Conservation (phyloP, 306 rosid genomes). For the Albizia julibrissin region DNA sequence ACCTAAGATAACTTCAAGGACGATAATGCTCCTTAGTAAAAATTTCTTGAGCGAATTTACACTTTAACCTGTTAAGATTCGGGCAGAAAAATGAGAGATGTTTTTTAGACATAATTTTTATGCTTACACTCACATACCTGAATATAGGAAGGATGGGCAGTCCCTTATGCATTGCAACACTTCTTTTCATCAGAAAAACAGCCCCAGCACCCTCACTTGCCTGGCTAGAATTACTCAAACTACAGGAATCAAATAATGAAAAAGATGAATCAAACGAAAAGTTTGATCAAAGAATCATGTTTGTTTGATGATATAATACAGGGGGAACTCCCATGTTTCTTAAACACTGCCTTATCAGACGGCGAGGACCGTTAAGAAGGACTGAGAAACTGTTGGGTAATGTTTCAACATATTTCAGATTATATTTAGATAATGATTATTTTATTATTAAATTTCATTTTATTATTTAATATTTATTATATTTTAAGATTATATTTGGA, state of each 20-base stretch:
- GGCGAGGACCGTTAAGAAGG: too few species aligned
- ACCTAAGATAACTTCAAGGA: too few species aligned
- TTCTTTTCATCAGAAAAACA: conserved; percentile 92
- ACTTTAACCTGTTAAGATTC: too few species aligned
- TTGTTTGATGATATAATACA: conserved; percentile 48
- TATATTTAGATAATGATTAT: too few species aligned
- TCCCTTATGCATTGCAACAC: conserved; percentile 75
- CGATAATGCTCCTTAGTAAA: too few species aligned
- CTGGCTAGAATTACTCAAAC: conserved; percentile 91
- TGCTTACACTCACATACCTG: conserved; percentile 53
- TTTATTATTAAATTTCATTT: too few species aligned
- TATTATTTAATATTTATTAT: too few species aligned
- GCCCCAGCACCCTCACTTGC: conserved; percentile 94
- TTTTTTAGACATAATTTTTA: neutral
- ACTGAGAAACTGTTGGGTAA: too few species aligned
- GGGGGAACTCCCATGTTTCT: conserved; percentile 88
- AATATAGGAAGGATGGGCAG: conserved; percentile 86
- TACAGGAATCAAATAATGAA: conserved; percentile 29
- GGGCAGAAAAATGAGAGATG: too few species aligned
- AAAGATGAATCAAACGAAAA: neutral
- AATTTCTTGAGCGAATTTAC: too few species aligned
- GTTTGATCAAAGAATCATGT: conserved; percentile 9
- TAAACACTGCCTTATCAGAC: conserved; percentile 63
- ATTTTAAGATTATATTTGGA: too few species aligned
- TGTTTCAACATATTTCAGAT: too few species aligned